Percentiles rank a stretch among this genome's conserved stretches.
phyloP scores from a whole-genome alignment of 768 basidiomycete genomes.

The Albatrellus ellisii region DNA sequence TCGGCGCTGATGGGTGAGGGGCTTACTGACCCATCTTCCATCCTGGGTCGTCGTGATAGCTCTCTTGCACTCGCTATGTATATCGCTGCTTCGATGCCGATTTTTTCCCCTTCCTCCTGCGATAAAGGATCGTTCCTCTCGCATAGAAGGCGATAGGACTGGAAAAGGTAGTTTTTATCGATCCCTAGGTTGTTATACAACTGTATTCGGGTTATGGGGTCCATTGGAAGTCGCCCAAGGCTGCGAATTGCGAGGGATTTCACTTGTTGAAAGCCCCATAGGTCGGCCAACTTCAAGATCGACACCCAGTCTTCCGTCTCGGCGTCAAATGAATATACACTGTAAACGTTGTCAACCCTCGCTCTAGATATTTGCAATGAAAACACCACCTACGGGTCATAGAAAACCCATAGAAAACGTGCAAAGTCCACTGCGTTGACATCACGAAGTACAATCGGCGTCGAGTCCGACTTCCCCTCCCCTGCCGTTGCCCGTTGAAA shows the following conservation, averaged over 20 bases:
- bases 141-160: conserved; percentile 23
- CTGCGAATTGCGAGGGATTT: conserved; percentile 39
- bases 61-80: conserved; percentile 28
- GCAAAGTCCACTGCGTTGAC: conserved; percentile 35
- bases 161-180: conserved; percentile 22
- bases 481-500: conserved; percentile 9
- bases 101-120: conserved; percentile 27
- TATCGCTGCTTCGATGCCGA: conserved; percentile 27
- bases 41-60: conserved; percentile 9
- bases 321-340: conserved; percentile 42
- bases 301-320: conserved; percentile 39
- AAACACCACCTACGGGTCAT: conserved; percentile 37
- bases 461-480: conserved; percentile 17
- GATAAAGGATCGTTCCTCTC: conserved; percentile 24
- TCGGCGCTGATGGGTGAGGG: conserved; percentile 6
- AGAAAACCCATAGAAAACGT: conserved; percentile 48
- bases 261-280: conserved; percentile 43
- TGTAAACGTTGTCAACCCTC: conserved; percentile 15
- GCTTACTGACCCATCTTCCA: neutral
- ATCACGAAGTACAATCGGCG: conserved; percentile 25
- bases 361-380: neutral
- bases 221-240: conserved; percentile 30
- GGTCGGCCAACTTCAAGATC: conserved; percentile 38
- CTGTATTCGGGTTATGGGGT: conserved; percentile 31
- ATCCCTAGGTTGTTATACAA: conserved; percentile 26